Base-by-base conservation (phyloP, 2,329 filamentous ascomycete genomes). In the Apiospora phragmitis region DNA sequence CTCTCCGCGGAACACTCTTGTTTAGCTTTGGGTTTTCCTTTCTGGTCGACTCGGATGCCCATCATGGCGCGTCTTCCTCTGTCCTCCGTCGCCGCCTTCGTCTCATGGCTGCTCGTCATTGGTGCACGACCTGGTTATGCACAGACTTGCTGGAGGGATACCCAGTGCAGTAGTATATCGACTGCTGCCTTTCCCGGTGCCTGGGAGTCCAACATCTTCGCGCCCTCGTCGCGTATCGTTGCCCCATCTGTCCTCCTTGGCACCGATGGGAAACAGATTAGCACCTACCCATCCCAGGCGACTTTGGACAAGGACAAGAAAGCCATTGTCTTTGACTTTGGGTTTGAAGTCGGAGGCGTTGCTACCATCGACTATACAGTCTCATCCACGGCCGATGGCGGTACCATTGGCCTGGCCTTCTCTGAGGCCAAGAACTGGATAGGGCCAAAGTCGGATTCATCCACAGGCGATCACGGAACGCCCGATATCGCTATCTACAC, bases 141-240 rank as follows among this genome's bases (percentile, higher is more conserved):
- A 21, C 67, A 49, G 67, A 55, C 26, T 42, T 91, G 89, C 76
- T 91, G 89, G 89, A 81, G 85, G 71, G 77, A 89, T 69, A 87
- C 85, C 1, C 77, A 82, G 26, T 91, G 89, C 75, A 85, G 81
- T 26, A 85, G 85, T 4, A 85, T 87, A 4, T 76, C 77, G 12
- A 77, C 84, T 7, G 77, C 85, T 8, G 83, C 88, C 0, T 91
- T 91, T 72, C 82, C 84, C 2, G 89, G 89, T 0, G 78, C 79
- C 21, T 91, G 89, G 89, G 85, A 91, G 42, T 77, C 82, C 0
- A 86, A 89, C 74, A 90, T 88, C 67, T 89, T 85, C 73, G 85
- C 89, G 1, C 88, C 89, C 0, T 70, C 80, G 7, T 86, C 86
- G 2, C 82, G 89, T 45, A 86, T 78, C 5, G 82, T 89, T 3